Evolutionary conservation across 306 rosid genomes (phyloP), one percentile per base, ranked within the genome.

Genomic region (Pyrus betulifolia): DNA sequence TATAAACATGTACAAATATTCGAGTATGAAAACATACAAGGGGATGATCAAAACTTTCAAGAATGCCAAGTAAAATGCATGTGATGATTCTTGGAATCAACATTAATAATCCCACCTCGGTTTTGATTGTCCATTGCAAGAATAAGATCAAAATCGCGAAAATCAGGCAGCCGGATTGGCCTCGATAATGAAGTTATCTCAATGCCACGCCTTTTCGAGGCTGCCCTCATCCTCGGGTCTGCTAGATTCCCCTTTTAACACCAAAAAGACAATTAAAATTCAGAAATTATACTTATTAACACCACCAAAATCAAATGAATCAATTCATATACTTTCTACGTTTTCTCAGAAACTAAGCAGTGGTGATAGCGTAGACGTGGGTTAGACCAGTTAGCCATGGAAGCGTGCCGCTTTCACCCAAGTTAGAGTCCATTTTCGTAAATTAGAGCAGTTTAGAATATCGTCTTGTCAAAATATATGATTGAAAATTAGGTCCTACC

Each of bases 101-200:
- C 11, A 25, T 35, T 49, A 64, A 55, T 27, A 73, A 18, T 21
- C 45, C 65, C 65, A 93, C 97, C 94, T 88, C 83, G 87, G 82
- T 93, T 94, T 77, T 87, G 87, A 80, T 82, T 86, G 80, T 94
- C 98, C 98, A 94, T 94, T 0, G 96, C 98, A 70, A 94, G 96
- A 80, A 94, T 90, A 61, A 95, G 84, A 87, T 95, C 97, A 61
- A 90, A 95, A 63, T 90, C 96, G 71, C 79, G 67, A 76, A 95
- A 92, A 92, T 90, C 98, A 30, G 96, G 88, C 2, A 90, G 81
- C 83, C 49, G 80, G 78, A 95, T 84, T 22, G 98, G 96, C 89
- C 98, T 90, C 1, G 96, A 92, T 66, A 87, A 65, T 6, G 98
- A 94, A 57, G 91, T 92, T 63, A 94, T 90, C 87, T 81, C 70